Conservation (phyloP, 2,329 filamentous ascomycete genomes). For the Verruconis gallopava region DNA sequence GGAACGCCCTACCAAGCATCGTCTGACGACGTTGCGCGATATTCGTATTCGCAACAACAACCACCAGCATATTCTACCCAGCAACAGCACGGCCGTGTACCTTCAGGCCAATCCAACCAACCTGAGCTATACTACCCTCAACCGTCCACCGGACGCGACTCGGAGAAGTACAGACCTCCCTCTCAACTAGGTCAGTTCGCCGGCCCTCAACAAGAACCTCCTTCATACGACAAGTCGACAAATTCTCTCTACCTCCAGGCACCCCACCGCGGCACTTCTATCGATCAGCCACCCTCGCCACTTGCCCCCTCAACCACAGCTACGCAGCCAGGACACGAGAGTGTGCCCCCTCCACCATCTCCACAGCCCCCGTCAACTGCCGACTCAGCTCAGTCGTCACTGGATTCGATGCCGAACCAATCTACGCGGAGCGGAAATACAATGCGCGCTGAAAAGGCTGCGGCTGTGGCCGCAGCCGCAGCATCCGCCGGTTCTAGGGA, state of each 20-base stretch:
- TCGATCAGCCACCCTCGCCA: conserved; percentile 5
- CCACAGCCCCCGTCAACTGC: conserved; percentile 8
- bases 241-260: conserved; percentile 6
- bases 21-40: conserved; percentile 2
- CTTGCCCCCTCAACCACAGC: neutral
- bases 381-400: conserved; percentile 5
- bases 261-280: neutral
- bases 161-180: conserved; percentile 5
- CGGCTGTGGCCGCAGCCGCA: no score
- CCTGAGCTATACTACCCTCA: conserved; percentile 8
- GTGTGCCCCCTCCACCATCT: conserved; percentile 18
- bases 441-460: conserved; percentile 4
- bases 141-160: neutral
- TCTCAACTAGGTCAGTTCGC: no score
- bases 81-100: conserved; percentile 1
- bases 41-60: conserved; percentile 5
- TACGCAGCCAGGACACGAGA: no score
- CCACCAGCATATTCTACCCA: neutral
- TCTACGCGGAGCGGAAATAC: conserved; percentile 3
- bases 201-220: conserved; percentile 7
- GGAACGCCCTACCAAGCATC: neutral
- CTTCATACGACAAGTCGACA: neutral
- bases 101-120: conserved; percentile 4
- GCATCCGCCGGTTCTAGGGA: conserved; percentile 1
- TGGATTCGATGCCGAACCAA: conserved; percentile 7